Evolutionary conservation across 139 green algal genomes (phyloP).

Genomic region (Closterium sp.): DNA sequence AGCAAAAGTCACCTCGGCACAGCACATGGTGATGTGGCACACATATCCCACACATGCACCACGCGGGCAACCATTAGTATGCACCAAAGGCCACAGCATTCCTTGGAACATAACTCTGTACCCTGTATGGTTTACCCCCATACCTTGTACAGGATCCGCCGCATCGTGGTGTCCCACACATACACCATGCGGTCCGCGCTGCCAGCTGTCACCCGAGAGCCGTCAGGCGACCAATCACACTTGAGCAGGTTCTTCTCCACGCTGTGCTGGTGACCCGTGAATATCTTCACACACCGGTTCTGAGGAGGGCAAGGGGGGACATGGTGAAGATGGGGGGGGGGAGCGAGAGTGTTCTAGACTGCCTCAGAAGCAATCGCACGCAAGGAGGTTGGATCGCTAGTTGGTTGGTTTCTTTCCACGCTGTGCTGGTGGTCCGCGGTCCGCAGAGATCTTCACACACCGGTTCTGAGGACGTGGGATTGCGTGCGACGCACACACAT

Average conservation of each 20-base stretch:
- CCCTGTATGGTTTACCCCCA: neutral
- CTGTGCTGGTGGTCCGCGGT: no score
- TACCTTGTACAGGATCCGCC: slow-evolving; percentile 72
- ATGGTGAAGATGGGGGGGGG: neutral
- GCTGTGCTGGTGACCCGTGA: slow-evolving; percentile 70
- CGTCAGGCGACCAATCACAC: slow-evolving; percentile 88
- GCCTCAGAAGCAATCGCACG: no score
- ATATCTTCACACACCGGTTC: slow-evolving; percentile 75
- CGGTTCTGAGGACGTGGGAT: neutral
- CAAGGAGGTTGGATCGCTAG: no score
- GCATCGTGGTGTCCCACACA: slow-evolving; percentile 65
- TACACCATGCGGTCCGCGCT: slow-evolving; percentile 83
- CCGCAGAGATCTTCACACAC: no score
- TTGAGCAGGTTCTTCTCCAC: slow-evolving; percentile 90
- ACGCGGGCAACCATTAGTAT: no score
- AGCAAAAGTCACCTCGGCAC: no score
- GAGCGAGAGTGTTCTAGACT: neutral
- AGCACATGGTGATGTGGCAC: no score
- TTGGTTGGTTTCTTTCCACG: no score
- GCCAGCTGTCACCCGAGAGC: slow-evolving; percentile 72
- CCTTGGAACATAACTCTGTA: no score
- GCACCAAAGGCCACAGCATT: no score
- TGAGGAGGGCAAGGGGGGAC: no score
- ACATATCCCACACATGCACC: no score
- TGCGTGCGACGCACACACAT: neutral